Evolutionary conservation across 2,329 filamentous ascomycete species (phyloP).

Genomic region (Ramichloridium luteum): DNA sequence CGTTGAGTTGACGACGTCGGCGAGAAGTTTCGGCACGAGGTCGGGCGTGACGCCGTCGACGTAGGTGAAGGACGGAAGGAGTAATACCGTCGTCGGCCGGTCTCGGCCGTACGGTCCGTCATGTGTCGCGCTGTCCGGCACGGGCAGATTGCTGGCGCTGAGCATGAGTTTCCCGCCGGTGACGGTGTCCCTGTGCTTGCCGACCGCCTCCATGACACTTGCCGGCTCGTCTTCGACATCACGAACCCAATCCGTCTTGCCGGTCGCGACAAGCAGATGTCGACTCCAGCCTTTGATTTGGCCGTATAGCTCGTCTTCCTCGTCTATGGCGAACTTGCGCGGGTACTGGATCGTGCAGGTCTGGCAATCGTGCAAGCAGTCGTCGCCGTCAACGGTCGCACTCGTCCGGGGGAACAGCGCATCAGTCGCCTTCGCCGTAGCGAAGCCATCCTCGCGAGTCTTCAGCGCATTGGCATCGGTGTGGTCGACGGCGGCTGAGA

Average conservation of each 20-base stretch:
- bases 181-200: conserved; percentile 23
- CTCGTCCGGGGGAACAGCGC: conserved; percentile 63
- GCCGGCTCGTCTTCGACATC: conserved; percentile 76
- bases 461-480: conserved; percentile 10
- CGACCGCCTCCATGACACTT: conserved; percentile 43
- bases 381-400: conserved; percentile 70
- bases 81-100: conserved; percentile 63
- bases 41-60: conserved; percentile 73
- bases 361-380: conserved; percentile 77
- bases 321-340: conserved; percentile 58
- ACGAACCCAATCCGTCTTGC: conserved; percentile 86
- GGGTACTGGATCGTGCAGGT: conserved; percentile 71
- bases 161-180: conserved; percentile 60
- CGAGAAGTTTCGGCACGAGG: conserved; percentile 59
- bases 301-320: conserved; percentile 69
- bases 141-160: conserved; percentile 81
- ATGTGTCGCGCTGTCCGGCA: conserved; percentile 53
- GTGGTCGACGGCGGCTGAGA: conserved; percentile 17
- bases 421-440: conserved; percentile 34
- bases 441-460: conserved; percentile 31
- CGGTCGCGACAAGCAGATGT: conserved; percentile 85
- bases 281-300: conserved; percentile 77
- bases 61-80: conserved; percentile 73
- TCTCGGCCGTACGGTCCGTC: conserved; percentile 37
- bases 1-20: conserved; percentile 53